These are phyloP conservation scores for Chytridium lagenaria DNA, from an alignment of 371 early-diverging fungal species.

Conservation along the genomic window DNA sequence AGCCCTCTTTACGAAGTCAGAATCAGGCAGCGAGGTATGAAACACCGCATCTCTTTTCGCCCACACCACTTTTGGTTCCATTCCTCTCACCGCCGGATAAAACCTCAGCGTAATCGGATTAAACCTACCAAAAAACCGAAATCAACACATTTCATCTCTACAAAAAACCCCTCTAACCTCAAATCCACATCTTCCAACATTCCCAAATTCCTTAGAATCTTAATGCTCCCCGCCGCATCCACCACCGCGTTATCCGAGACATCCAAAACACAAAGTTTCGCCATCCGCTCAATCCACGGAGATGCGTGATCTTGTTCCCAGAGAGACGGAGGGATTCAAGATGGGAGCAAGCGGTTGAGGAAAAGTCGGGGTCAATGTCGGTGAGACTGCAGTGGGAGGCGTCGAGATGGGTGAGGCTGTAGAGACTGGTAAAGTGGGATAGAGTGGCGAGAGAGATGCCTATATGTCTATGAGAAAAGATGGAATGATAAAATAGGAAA, in stretches of 20 bases:
- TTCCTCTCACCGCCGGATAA: constrained; percentile 8
- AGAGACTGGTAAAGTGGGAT: not conserved
- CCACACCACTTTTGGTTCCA: constrained; percentile 14
- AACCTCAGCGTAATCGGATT: constrained; percentile 36
- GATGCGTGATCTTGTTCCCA: not conserved
- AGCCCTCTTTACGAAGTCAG: constrained; percentile 30
- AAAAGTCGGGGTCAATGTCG: constrained; percentile 21
- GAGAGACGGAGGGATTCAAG: not conserved
- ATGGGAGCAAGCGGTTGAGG: not conserved
- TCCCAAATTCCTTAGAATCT: constrained; percentile 9
- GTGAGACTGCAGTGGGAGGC: constrained; percentile 6
- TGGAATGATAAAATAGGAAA: not conserved
- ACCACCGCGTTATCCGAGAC: constrained; percentile 29
- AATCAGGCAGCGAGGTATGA: constrained; percentile 11
- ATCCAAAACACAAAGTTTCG: constrained; percentile 6
- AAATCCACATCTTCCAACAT: constrained; percentile 34
- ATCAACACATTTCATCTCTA: not conserved
- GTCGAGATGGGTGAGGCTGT: constrained; percentile 14
- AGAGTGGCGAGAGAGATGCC: constrained; percentile 7
- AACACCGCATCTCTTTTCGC: constrained; percentile 20
- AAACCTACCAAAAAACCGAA: constrained; percentile 10
- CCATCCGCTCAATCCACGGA: not conserved
- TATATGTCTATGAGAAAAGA: not conserved
- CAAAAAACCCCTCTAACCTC: constrained; percentile 26
- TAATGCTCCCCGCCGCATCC: constrained; percentile 9